These are phyloP conservation scores for Metschnikowia anglica DNA, from an alignment of 805 yeast species.

Conservation along the genomic window DNA sequence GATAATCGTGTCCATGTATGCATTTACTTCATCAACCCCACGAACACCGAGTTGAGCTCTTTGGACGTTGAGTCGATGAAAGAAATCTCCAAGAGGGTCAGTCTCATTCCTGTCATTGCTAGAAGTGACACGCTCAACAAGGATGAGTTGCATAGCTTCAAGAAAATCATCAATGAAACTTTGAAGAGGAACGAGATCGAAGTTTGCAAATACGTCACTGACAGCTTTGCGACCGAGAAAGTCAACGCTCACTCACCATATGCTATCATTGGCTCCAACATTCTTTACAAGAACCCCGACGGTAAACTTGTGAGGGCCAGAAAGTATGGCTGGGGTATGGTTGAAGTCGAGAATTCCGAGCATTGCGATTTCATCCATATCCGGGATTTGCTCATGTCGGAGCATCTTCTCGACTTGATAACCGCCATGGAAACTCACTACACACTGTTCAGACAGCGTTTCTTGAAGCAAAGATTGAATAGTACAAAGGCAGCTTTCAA, in stretches of 20 bases:
- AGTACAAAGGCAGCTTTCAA: slow-evolving; percentile 8
- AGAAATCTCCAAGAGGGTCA: slow-evolving; percentile 67
- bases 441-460: slow-evolving; percentile 62
- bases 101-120: slow-evolving; percentile 77
- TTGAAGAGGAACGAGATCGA: slow-evolving; percentile 52
- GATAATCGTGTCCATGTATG: slow-evolving; percentile 85
- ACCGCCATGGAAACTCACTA: slow-evolving; percentile 75
- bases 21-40: slow-evolving; percentile 75
- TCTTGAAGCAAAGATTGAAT: slow-evolving; percentile 49
- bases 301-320: slow-evolving; percentile 54
- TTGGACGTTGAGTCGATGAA: slow-evolving; percentile 74
- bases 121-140: slow-evolving; percentile 74
- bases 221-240: slow-evolving; percentile 28
- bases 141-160: slow-evolving; percentile 54
- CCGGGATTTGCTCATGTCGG: slow-evolving; percentile 62
- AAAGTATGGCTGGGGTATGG: slow-evolving; percentile 78
- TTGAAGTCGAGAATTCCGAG: slow-evolving; percentile 73
- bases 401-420: slow-evolving; percentile 76
- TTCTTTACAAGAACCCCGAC: slow-evolving; percentile 22
- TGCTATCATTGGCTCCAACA: slow-evolving; percentile 67
- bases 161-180: slow-evolving; percentile 52
- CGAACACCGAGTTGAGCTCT: slow-evolving; percentile 51
- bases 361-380: slow-evolving; percentile 76
- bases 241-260: slow-evolving; percentile 57
- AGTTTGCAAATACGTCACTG: slow-evolving; percentile 33